Conservation (phyloP, 371 early-diverging fungal species). For the Cokeromyces recurvatus region DNA sequence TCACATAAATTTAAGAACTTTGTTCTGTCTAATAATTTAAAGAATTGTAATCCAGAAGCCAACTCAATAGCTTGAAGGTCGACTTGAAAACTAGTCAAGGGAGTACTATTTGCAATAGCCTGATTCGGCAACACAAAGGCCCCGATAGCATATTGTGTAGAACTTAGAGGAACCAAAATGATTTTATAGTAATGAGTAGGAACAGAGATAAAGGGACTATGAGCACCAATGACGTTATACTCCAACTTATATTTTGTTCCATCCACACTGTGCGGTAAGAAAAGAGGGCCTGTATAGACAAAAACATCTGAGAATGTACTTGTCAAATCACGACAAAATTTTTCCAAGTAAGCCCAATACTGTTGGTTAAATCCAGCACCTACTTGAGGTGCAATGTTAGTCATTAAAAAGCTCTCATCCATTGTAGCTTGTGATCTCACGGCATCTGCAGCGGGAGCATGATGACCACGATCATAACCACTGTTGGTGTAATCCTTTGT, state of each 20-base stretch:
- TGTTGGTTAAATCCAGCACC: constrained; percentile 79
- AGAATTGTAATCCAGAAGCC: constrained; percentile 71
- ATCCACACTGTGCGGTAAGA: constrained; percentile 50
- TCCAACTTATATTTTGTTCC: constrained; percentile 25
- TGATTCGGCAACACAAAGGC: constrained; percentile 86
- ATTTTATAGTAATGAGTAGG: constrained; percentile 92
- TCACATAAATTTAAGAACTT: constrained; percentile 39
- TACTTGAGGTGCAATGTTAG: constrained; percentile 80
- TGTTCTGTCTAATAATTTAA: constrained; percentile 50
- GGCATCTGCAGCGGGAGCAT: constrained; percentile 77
- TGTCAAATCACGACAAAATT: constrained; percentile 66
- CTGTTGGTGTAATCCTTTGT: constrained; percentile 64
- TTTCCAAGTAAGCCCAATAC: constrained; percentile 77
- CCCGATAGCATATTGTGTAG: constrained; percentile 39
- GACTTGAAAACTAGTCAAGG: constrained; percentile 61
- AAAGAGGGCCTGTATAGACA: constrained; percentile 75
- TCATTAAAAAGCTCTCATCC: constrained; percentile 71
- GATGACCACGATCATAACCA: constrained; percentile 82
- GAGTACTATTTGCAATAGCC: constrained; percentile 50
- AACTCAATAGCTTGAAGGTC: constrained; percentile 68
- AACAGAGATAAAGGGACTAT: constrained; percentile 76
- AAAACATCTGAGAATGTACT: constrained; percentile 62
- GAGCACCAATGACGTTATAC: constrained; percentile 73
- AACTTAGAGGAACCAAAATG: constrained; percentile 44
- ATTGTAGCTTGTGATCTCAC: constrained; percentile 55